Evolutionary conservation across 2,329 filamentous ascomycete species (phyloP), one percentile per base, ranked within the genome.

Genomic region (Pestalotiopsis sp.): DNA sequence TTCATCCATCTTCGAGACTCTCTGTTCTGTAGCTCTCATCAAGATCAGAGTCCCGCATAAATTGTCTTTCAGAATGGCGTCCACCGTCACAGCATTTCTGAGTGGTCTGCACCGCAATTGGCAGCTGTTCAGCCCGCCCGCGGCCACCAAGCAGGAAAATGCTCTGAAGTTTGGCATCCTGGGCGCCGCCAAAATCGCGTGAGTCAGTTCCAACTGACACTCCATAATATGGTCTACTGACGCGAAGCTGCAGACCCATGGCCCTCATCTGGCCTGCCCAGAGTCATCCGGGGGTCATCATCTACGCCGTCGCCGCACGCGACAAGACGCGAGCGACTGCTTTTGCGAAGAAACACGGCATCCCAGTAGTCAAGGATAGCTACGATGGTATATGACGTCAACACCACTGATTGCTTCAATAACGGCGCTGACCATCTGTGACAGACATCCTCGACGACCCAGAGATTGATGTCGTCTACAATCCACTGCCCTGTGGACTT

Each of bases 401-500:
- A 35, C 48, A 35, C 57, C 22, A 20, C 30, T n/a, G 38, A 4
- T 17, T 11, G 30, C 6, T 6, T 17, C 17, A 62, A 14, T 17
- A 3, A 39, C 14, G 7, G 14, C 30, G n/a, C 30, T 20, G 22
- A 26, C 6, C 2, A 44, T 10, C 3, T 22, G 11, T 2, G 38
- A 13, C 9, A 62, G 61, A 64, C 17, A 24, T 71, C 13, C 74
- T 81, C 13, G 69, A 77, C 64, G 76, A 80, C 63, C 64, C 74
- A 24, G 9, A 73, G 76, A 78, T 78, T 72, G 77, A 81, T 35
- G 78, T 77, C 4, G 78, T 84, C 17, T 84, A 82, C 70, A 81
- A 84, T 59, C 76, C 81, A 5, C 74, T 84, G 13, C 79, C 79
- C 2, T 72, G 73, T 55, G 69, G 70, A 2, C 68, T 76, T 22